These are phyloP conservation scores for Elsinoe perseae DNA, from an alignment of 2,329 filamentous ascomycete species.

Conservation along the genomic window DNA sequence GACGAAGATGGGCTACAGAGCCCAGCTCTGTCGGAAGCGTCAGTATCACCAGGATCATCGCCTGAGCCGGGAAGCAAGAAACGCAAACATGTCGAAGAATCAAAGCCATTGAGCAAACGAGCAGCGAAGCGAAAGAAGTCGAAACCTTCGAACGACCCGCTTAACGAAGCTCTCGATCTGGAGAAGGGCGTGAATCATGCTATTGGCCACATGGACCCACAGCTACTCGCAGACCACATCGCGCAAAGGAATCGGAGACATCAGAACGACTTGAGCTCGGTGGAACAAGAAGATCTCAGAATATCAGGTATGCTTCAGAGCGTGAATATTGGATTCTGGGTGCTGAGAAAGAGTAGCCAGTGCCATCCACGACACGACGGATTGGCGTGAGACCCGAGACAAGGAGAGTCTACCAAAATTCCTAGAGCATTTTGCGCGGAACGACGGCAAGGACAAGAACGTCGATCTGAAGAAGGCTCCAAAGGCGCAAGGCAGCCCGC, in stretches of 20 bases:
- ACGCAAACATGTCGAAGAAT: slow-evolving; percentile 34
- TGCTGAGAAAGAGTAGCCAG: slow-evolving; percentile 18
- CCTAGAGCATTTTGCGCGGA: slow-evolving; percentile 55
- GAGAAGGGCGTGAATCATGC: slow-evolving; percentile 61
- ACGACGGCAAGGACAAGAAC: slow-evolving; percentile 37
- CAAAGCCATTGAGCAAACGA: slow-evolving; percentile 31
- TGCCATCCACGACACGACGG: slow-evolving; percentile 69
- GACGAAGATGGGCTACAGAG: slow-evolving; percentile 5
- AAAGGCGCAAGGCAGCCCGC: slow-evolving; percentile 54
- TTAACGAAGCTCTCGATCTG: slow-evolving; percentile 49
- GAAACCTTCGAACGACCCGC: slow-evolving; percentile 52
- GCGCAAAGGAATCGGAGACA: slow-evolving; percentile 71
- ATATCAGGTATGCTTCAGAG: slow-evolving; percentile 59
- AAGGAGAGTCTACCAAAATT: slow-evolving; percentile 71
- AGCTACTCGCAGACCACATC: slow-evolving; percentile 76
- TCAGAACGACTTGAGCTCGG: slow-evolving; percentile 67
- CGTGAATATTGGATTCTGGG: no score
- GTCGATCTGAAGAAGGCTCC: slow-evolving; percentile 56
- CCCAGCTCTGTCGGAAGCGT: neutral
- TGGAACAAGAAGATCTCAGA: slow-evolving; percentile 77
- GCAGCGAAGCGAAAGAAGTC: slow-evolving; percentile 48
- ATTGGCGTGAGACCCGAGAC: slow-evolving; percentile 58
- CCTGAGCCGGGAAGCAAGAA: slow-evolving; percentile 28
- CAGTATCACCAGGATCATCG: slow-evolving; percentile 15
- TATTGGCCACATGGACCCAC: slow-evolving; percentile 74